A percentile compares a stretch with the other conserved stretches of the same genome.
phyloP scores from a whole-genome alignment of 306 rosid genomes.

The Luffa acutangula region DNA sequence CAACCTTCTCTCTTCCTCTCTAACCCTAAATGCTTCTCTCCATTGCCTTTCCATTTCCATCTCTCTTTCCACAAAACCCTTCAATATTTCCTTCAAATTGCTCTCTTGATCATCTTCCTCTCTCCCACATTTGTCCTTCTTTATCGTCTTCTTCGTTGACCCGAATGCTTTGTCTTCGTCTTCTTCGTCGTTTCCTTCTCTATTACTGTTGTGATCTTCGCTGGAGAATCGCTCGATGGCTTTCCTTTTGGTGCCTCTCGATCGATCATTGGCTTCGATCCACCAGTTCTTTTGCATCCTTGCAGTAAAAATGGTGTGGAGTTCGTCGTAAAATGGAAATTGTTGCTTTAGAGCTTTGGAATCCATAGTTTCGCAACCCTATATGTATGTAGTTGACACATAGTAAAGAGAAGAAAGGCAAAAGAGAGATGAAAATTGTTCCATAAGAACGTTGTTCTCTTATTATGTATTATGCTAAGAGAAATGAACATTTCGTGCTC shows the following conservation, averaged over 20 bases:
- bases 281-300: conserved; percentile 68
- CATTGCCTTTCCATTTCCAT: conserved; percentile 63
- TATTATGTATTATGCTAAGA: background rate
- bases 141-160: conserved; percentile 32
- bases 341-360: conserved; percentile 47
- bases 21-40: conserved; percentile 64
- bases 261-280: conserved; percentile 45
- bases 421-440: background rate
- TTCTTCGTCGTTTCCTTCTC: conserved; percentile 9
- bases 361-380: conserved; percentile 89
- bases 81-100: conserved; percentile 53
- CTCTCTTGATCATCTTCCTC: background rate
- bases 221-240: conserved; percentile 28
- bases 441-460: background rate
- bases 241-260: conserved; percentile 42
- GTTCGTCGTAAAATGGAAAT: conserved; percentile 77
- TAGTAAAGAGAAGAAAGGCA: background rate
- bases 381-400: background rate
- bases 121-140: conserved; percentile 4
- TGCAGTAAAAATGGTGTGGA: conserved; percentile 44
- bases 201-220: background rate
- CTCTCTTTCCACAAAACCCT: conserved; percentile 72
- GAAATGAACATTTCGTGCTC: background rate
- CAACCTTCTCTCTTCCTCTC: conserved; percentile 67
- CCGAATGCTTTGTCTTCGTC: conserved; percentile 29